A percentile compares a stretch with the other conserved stretches of the same genome.
phyloP scores from a whole-genome alignment of 768 basidiomycete species.

The Hypholoma fasciculare region DNA sequence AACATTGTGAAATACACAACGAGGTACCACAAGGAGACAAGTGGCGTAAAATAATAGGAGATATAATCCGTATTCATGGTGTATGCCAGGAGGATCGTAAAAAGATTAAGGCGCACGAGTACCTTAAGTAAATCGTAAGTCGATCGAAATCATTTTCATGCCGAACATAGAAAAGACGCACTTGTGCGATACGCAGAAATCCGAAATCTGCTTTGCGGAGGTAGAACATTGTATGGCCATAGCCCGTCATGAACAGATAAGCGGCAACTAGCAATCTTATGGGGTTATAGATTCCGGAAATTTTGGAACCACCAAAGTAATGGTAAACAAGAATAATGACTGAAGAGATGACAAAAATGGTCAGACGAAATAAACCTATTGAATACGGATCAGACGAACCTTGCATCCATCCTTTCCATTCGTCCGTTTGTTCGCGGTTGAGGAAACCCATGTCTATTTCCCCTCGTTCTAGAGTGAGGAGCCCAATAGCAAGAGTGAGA shows the following conservation, averaged over 20 bases:
- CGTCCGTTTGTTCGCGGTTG: slow-evolving; percentile 91
- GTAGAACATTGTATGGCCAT: slow-evolving; percentile 88
- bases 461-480: slow-evolving; percentile 63
- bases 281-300: slow-evolving; percentile 92
- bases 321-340: slow-evolving; percentile 93
- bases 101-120: slow-evolving; percentile 79
- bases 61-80: slow-evolving; percentile 92
- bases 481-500: slow-evolving; percentile 53
- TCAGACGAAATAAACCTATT: slow-evolving; percentile 9
- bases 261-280: slow-evolving; percentile 86
- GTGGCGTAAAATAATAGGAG: slow-evolving; percentile 87
- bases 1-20: slow-evolving; percentile 83
- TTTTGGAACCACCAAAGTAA: slow-evolving; percentile 85
- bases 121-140: slow-evolving; percentile 40
- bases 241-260: slow-evolving; percentile 93
- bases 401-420: slow-evolving; percentile 99
- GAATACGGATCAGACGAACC: slow-evolving; percentile 42
- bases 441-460: slow-evolving; percentile 88
- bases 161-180: slow-evolving; percentile 21
- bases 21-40: slow-evolving; percentile 90
- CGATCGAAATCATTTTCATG: not conserved
- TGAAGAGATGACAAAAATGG: slow-evolving; percentile 24
- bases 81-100: slow-evolving; percentile 82
- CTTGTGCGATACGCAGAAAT: slow-evolving; percentile 73
- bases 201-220: slow-evolving; percentile 88